Percentiles rank a stretch among this genome's conserved stretches.
These are phyloP conservation scores for Drosera spatulata DNA, from an alignment of 179 eudicot species.

Conservation along the genomic window DNA sequence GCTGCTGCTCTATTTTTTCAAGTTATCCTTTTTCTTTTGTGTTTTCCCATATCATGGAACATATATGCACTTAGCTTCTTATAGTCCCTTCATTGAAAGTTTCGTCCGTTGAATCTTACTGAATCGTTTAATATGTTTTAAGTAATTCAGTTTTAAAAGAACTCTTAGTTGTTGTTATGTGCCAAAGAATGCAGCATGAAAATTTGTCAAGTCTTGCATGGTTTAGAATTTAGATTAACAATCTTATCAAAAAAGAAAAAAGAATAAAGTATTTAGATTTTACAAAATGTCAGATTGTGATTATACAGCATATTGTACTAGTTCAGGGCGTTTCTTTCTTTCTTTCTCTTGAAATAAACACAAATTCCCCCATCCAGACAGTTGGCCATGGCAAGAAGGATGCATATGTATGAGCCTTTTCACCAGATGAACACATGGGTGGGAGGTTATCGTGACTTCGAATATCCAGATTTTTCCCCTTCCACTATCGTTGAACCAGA, in stretches of 20 bases:
- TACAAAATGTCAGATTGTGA: neutral
- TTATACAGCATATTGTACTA: neutral
- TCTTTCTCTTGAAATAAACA: slow-evolving; percentile 10
- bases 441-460: slow-evolving; percentile 54
- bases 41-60: too few relatives aligned
- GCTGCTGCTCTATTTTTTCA: too few relatives aligned
- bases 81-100: neutral
- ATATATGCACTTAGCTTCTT: neutral
- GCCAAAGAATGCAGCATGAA: neutral
- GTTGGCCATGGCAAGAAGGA: slow-evolving; percentile 56
- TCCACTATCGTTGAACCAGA: slow-evolving; percentile 47
- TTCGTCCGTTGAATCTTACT: too few relatives aligned
- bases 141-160: too few relatives aligned
- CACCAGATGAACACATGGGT: slow-evolving; percentile 74
- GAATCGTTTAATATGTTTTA: too few relatives aligned
- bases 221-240: neutral
- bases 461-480: slow-evolving; percentile 41
- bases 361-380: slow-evolving; percentile 62
- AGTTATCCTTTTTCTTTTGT: too few relatives aligned
- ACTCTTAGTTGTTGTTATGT: neutral
- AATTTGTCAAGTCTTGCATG: neutral
- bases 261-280: neutral
- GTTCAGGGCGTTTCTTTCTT: slow-evolving; percentile 7
- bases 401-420: slow-evolving; percentile 75
- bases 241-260: too few relatives aligned